phyloP scores from a whole-genome alignment of 139 green algal species.

The Closterium sp. region DNA sequence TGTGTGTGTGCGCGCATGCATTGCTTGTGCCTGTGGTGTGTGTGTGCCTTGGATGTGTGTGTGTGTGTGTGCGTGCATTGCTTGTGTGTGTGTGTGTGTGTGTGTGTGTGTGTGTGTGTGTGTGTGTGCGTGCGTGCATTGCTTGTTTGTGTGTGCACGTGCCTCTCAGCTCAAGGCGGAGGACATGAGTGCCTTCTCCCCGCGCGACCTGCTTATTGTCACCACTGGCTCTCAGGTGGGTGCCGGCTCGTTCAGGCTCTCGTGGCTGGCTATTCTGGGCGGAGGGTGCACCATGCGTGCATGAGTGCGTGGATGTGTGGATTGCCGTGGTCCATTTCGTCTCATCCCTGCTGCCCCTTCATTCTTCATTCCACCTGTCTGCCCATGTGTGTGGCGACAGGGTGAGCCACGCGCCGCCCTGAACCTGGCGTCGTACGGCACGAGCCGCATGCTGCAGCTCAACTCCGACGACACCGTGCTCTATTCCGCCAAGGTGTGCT shows the following conservation, averaged over 20 bases:
- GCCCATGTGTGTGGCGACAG: conserved; percentile 51
- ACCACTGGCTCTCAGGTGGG: conserved; percentile 62
- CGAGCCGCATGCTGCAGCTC: conserved; percentile 77
- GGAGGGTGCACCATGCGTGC: background rate
- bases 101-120: background rate
- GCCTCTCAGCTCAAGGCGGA: conserved; percentile 36
- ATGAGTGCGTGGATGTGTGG: background rate
- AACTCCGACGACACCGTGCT: conserved; percentile 78
- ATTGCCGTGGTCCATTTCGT: no score
- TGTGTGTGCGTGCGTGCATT: background rate
- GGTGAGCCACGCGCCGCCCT: conserved; percentile 85
- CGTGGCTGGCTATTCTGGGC: background rate
- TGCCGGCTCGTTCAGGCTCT: background rate
- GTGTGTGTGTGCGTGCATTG: no score
- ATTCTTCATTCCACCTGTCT: background rate
- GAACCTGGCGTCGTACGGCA: conserved; percentile 73
- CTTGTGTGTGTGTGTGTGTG: no score
- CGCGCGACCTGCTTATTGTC: conserved; percentile 83
- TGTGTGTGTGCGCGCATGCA: no score
- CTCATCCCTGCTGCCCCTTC: background rate
- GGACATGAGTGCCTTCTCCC: conserved; percentile 76
- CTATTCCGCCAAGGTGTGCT: conserved; percentile 91
- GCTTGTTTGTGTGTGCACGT: background rate
- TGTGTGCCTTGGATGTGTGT: no score
- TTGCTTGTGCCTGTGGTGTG: no score